These are phyloP conservation scores for Aspergillus sp. DNA, from an alignment of 2,329 filamentous ascomycete species.

Conservation along the genomic window DNA sequence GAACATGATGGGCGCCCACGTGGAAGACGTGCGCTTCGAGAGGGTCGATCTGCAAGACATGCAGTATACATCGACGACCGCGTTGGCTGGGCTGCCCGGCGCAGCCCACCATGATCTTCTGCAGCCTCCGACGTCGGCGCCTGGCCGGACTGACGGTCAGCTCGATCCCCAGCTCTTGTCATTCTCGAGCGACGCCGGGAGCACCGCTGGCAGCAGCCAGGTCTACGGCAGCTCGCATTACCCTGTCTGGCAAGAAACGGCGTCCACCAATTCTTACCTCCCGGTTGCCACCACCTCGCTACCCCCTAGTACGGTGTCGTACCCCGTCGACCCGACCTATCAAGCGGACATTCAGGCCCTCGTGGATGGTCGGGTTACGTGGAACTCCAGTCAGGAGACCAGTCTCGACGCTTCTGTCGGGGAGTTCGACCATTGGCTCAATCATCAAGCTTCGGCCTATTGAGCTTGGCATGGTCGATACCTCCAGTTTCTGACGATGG, in stretches of 20 bases:
- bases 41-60: slow-evolving; percentile 31
- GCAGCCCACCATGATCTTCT: slow-evolving; percentile 44
- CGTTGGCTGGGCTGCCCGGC: slow-evolving; percentile 45
- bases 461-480: slow-evolving; percentile 2
- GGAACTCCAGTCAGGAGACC: slow-evolving; percentile 38
- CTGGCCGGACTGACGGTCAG: slow-evolving; percentile 29
- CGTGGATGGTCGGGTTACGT: slow-evolving; percentile 34
- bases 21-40: slow-evolving; percentile 47
- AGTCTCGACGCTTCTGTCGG: slow-evolving; percentile 39
- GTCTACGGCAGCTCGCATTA: slow-evolving; percentile 17
- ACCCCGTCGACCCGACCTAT: slow-evolving; percentile 14
- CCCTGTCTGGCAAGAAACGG: slow-evolving; percentile 24
- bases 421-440: slow-evolving; percentile 50
- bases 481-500: slow-evolving; percentile 4
- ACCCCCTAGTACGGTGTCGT: slow-evolving; percentile 13
- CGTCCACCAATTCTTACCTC: slow-evolving; percentile 18
- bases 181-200: slow-evolving; percentile 23
- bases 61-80: slow-evolving; percentile 30
- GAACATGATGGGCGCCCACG: slow-evolving; percentile 32
- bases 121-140: slow-evolving; percentile 28
- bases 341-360: slow-evolving; percentile 31
- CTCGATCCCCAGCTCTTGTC: slow-evolving; percentile 44
- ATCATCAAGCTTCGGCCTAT: slow-evolving; percentile 20
- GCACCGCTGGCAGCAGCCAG: slow-evolving; percentile 10
- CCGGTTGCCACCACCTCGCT: slow-evolving; percentile 15